Base-by-base conservation (phyloP, 2,329 filamentous ascomycete genomes). In the Botryotinia narcissicola region DNA sequence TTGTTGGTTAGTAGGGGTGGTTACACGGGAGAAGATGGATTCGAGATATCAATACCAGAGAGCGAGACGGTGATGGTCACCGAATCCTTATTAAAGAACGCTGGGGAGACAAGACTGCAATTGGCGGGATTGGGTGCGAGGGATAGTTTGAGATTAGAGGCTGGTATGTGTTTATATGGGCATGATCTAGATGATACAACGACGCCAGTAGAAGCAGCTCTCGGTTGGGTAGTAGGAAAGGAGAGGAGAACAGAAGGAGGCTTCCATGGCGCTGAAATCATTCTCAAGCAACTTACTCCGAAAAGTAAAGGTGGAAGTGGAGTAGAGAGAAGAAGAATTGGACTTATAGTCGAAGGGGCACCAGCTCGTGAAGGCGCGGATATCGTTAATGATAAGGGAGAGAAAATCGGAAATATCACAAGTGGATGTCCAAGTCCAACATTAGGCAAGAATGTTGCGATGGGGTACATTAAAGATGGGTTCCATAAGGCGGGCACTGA, bases 101-200 rank as follows among this genome's bases (percentile, higher is more conserved):
- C 91, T 40, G 89, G 90, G 18, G 83, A 86, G 4, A 86, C 87
- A 75, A 84, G 83, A 70, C 85, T 97, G 25, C 91, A 92, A 80
- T 88, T 97, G 63, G 94, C 95, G 2, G 96, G 96, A 4, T 88
- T 99, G 0, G 96, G 95, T 16, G 94, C 96, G 3, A 90, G 96
- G 76, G 96, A 99, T 83, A 97, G 92, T 75, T 89, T 99, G 74
- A 91, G 96, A 64, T 90, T 99, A 44, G 96, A 99, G 85, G 96
- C 96, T 0, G 96, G 96, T 75, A 97, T 99, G 95, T 99, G 96
- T 83, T 88, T 99, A n/a, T 99, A 99, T 84, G 96, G 96, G n/a
- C 94, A 98, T 84, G 96, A 99, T 82, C 88, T 99, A 54, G 91
- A 97, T 81, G 95, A 97, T 73, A 85, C 85, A 0, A 92, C 88